phyloP scores from a whole-genome alignment of 352 stramenopile species.

The Aphanomyces astaci region DNA sequence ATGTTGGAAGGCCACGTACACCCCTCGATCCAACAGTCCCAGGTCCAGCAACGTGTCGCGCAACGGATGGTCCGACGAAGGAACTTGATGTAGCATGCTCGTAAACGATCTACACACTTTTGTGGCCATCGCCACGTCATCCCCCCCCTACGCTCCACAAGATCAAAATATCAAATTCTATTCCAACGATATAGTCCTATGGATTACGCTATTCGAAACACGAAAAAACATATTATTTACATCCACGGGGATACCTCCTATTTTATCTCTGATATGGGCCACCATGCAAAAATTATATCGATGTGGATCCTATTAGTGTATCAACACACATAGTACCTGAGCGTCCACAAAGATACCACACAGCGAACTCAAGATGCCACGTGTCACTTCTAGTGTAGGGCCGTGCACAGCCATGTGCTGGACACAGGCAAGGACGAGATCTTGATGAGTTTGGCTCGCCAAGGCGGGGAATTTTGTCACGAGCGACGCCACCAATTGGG shows the following conservation, averaged over 20 bases:
- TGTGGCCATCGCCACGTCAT: slow-evolving; percentile 22
- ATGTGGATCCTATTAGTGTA: no score
- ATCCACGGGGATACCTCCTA: no score
- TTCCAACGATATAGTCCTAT: no score
- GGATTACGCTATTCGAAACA: no score
- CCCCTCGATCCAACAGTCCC: slow-evolving; percentile 52
- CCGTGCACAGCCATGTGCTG: slow-evolving; percentile 62
- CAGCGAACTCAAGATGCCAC: slow-evolving; percentile 56
- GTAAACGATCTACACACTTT: slow-evolving; percentile 51
- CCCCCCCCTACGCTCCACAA: neutral
- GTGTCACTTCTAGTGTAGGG: slow-evolving; percentile 34
- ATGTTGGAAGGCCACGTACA: slow-evolving; percentile 39
- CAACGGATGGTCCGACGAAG: slow-evolving; percentile 28
- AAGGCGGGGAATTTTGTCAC: slow-evolving; percentile 55
- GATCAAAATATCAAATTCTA: no score
- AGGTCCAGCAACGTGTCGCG: slow-evolving; percentile 43
- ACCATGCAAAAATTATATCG: no score
- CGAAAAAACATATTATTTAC: no score
- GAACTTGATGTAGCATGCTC: slow-evolving; percentile 47
- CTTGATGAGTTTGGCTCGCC: slow-evolving; percentile 36
- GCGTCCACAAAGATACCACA: slow-evolving; percentile 54
- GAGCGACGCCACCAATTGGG: slow-evolving; percentile 54
- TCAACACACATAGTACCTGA: neutral
- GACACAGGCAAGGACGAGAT: slow-evolving; percentile 69
- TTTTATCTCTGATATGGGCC: no score